Evolutionary conservation across 2,329 filamentous ascomycete species (phyloP), one percentile per base, ranked within the genome.

Genomic region (Talaromyces sp.): DNA sequence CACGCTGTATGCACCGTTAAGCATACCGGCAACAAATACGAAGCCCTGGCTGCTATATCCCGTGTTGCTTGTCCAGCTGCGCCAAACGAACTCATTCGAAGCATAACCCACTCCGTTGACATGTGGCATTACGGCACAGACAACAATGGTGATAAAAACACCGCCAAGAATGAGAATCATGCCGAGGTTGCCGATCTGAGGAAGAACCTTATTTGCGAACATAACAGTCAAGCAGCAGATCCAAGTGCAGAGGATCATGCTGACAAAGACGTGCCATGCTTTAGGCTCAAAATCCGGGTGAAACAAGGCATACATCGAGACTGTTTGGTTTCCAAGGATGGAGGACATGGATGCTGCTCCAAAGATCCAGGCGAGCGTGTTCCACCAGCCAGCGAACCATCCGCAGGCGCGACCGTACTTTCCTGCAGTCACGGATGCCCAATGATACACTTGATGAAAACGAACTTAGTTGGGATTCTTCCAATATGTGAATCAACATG

Each of bases 1-100:
- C 11, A 91, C 85, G 52, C 86, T 85, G 72, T 86, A 91, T 3
- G 89, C 89, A 11, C 88, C 89, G 70, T 91, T 91, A 27, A 90
- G 79, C 73, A 90, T 88, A 19, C 88, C 87, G 0, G 85, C 78
- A 31, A 89, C 77, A 68, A 90, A 90, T 2, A 87, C 86, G n/a
- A 90, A 84, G 17, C 86, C 86, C 52, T 85, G 79, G 61, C 79
- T 83, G 1, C 71, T 67, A 65, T 76, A 78, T 27, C 79, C 70
- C 56, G 79, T 79, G 58, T 78, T 69, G 69, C 78, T 85, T 75
- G 85, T 61, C 86, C 86, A 71, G 77, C 86, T 69, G 74, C 70
- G 74, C 85, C 85, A 89, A 9, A 88, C 84, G 35, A 84, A 84
- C 33, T 80, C 68, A 68, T 81, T 82, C 50, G 77, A 80, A 3